Base-by-base conservation (phyloP, 2,329 filamentous ascomycete genomes). In the Cladosporium austrohemisphaericum region DNA sequence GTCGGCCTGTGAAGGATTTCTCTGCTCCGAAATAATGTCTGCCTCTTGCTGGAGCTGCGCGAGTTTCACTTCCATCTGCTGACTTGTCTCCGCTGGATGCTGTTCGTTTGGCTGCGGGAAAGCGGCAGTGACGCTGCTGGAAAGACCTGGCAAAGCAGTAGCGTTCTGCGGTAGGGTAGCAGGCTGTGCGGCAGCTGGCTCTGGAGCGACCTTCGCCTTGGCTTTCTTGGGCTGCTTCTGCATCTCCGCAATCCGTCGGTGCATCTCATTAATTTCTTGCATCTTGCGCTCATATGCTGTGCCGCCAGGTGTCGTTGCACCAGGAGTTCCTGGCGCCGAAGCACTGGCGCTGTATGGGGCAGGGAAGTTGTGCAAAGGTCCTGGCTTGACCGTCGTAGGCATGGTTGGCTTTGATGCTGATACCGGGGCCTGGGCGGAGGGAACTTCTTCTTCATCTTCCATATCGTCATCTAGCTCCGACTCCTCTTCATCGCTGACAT, bases 401-500 rank as follows among this genome's bases (percentile, higher is more conserved):
- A 14, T 35, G 20, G 8, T n/a, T n/a, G n/a, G n/a, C n/a, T n/a
- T n/a, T 14, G 29, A 13, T 32, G 29, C 29, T 11, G 29, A 13
- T 32, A 14, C 29, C 29, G 13, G 29, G 29, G n/a, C n/a, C n/a
- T n/a, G 23, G 22, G 16, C 20, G 20, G 22, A 25, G n/a, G 36
- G 28, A 35, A 14, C 18, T 6, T 25, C 14, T 19, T 43, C 37
- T 7, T 35, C 19, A 16, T 28, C 31, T 7, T 36, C 28, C 22
- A 33, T 31, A 7, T 55, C 44, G 18, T 41, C 47, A 11, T 55
- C 50, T 3, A 46, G 41, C 10, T 53, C 48, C n/a, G 51, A 45
- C 9, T 60, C 63, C 19, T 65, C 60, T 29, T 62, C 57, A 16
- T 75, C 91, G 62, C 88, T 95, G 31, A 94, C 84, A 56, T 94